phyloP scores from a whole-genome alignment of 495 filamentous ascomycete genomes.

The Aspergillus hancockii region DNA sequence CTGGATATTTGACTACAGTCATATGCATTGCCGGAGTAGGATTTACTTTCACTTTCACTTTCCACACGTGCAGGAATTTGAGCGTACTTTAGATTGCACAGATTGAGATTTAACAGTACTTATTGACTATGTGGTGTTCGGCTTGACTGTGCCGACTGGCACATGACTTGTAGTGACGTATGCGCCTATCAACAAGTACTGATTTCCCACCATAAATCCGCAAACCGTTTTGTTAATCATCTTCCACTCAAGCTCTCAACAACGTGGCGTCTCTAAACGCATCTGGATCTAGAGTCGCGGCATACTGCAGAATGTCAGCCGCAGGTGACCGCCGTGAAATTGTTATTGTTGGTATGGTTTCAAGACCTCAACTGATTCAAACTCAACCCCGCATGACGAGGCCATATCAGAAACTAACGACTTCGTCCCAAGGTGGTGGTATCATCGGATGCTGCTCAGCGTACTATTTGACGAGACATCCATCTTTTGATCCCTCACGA shows the following conservation, averaged over 20 bases:
- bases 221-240: conserved; percentile 2
- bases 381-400: conserved; percentile 33
- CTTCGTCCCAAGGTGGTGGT: conserved; percentile 69
- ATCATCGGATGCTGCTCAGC: conserved; percentile 94
- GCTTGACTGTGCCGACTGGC: conserved; percentile 8
- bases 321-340: conserved; percentile 57
- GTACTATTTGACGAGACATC: conserved; percentile 90
- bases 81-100: conserved; percentile 4
- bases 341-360: conserved; percentile 63
- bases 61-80: not conserved
- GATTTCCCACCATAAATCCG: conserved; percentile 1
- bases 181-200: conserved; percentile 4
- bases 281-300: conserved; percentile 21
- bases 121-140: not conserved
- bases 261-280: conserved; percentile 33
- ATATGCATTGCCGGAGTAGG: conserved; percentile 28
- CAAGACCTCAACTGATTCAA: conserved; percentile 6
- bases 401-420: conserved; percentile 9
- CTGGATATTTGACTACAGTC: conserved; percentile 3
- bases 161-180: conserved; percentile 41
- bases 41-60: conserved; percentile 9
- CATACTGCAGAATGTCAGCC: conserved; percentile 36
- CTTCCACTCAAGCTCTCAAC: conserved; percentile 6
- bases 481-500: conserved; percentile 70
- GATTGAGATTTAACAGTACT: conserved; percentile 3